Base-by-base conservation (phyloP, 768 basidiomycete species). In the Jaapia argillacea region DNA sequence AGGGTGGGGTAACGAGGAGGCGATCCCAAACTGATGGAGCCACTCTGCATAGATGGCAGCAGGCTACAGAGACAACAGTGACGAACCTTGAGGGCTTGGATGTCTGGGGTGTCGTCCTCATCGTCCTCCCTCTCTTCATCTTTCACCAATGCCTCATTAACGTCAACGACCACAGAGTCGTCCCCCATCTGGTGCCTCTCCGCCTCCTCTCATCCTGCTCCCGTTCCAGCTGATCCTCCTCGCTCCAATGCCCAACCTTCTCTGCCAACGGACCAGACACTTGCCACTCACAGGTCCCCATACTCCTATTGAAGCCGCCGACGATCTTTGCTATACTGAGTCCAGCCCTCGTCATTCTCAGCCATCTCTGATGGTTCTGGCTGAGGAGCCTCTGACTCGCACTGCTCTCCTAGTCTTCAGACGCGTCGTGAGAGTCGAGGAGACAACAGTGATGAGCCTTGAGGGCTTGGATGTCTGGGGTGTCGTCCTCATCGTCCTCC, bases 61-160 rank as follows among this genome's bases (percentile, higher is more conserved):
- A 93, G 67, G 37, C 68, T 71, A 45, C 77, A 77, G 27, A 94
- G 68, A 53, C 90, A 80, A 36, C 78, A 71, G 38, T 86, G 74
- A 20, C 87, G 82, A 41, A 77, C 81, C 79, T 89, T 90, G 42
- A 93, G 70, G n/a, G 72, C 81, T 53, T 72, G 79, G 27, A 93
- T 75, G 54, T 85, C 80, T 18, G 78, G 76, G 6, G 77, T 69
- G 55, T 88, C 85, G 35, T 75, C 69, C 47, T 77, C 79, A 43
- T 83, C 77, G 21, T 80, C 78, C 39, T 72, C 56, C 25, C 57
- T 62, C 6, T 68, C 51, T n/a, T n/a, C n/a, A 7, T 75, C 78
- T 12, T 68, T 73, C 7, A 61, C 66, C 7, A 63, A 69, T 3
- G 59, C 62, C 33, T 72, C 76, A 3, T 74, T 77, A 6, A 62